phyloP scores from a whole-genome alignment of 2,329 filamentous ascomycete species.

The Penicillium rolfsii region DNA sequence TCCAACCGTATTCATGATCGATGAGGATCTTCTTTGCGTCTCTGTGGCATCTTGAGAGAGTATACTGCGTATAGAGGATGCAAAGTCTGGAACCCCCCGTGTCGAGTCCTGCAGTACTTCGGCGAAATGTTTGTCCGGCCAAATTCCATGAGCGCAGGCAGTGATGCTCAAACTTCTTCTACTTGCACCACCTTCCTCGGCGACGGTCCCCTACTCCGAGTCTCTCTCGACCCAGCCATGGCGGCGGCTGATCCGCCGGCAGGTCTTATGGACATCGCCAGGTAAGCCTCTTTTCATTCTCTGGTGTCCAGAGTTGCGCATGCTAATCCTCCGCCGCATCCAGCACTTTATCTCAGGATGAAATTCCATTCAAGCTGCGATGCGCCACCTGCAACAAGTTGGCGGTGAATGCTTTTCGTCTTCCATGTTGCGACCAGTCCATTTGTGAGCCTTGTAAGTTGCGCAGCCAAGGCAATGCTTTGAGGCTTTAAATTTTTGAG shows the following conservation, averaged over 20 bases:
- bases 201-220: not conserved
- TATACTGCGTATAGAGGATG: not conserved
- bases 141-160: slow-evolving; percentile 21
- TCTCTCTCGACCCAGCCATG: slow-evolving; percentile 32
- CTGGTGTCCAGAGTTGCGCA: not conserved
- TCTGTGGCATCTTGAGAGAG: too few species aligned
- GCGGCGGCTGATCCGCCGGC: slow-evolving; percentile 45
- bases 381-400: slow-evolving; percentile 93
- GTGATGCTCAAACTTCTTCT: slow-evolving; percentile 1
- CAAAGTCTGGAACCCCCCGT: not conserved
- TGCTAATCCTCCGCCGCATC: not conserved
- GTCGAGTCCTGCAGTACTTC: slow-evolving; percentile 10
- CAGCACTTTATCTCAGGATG: slow-evolving; percentile 76
- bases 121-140: slow-evolving; percentile 28
- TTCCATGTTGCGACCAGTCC: slow-evolving; percentile 92
- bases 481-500: not conserved
- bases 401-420: slow-evolving; percentile 84
- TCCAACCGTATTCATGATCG: not conserved
- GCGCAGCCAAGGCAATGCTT: not conserved
- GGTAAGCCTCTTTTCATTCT: slow-evolving; percentile 32
- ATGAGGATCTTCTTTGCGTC: not conserved
- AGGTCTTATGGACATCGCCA: slow-evolving; percentile 49
- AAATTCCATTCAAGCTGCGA: slow-evolving; percentile 93
- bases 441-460: slow-evolving; percentile 86
- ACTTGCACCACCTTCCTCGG: not conserved